Evolutionary conservation across 169 alveolate species (phyloP).

Genomic region (Haemoproteus tartakovskyi): DNA sequence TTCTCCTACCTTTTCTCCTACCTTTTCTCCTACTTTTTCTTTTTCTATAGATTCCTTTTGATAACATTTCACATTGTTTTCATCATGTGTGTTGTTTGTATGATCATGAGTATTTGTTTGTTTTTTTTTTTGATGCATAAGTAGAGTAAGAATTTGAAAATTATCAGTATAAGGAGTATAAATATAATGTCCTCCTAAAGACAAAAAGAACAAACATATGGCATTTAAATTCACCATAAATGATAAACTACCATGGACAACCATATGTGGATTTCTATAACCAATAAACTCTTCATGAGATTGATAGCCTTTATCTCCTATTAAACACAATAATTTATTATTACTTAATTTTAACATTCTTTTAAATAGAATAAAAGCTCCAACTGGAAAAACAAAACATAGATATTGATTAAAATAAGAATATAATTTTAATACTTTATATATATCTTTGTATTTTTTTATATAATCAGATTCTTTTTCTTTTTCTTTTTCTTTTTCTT

Average conservation of each 20-base stretch:
- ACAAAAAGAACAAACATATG: conserved; percentile 72
- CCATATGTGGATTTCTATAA: conserved; percentile 81
- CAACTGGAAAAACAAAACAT: conserved; percentile 80
- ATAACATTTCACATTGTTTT: too few relatives aligned
- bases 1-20: too few relatives aligned
- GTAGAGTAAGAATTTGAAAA: conserved; percentile 76
- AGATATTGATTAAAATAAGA: conserved; percentile 67
- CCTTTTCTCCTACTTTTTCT: too few relatives aligned
- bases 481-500: not conserved
- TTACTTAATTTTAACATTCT: conserved; percentile 69
- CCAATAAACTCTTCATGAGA: conserved; percentile 79
- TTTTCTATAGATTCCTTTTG: too few relatives aligned
- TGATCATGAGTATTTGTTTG: too few relatives aligned
- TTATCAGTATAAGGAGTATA: conserved; percentile 82
- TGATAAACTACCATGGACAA: conserved; percentile 83
- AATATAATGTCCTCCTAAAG: conserved; percentile 78
- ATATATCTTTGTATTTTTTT: conserved; percentile 64
- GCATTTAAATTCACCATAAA: conserved; percentile 85
- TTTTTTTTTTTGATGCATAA: conserved; percentile 26
- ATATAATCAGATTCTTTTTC: conserved; percentile 51
- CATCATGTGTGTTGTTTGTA: too few relatives aligned
- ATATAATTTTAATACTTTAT: conserved; percentile 69
- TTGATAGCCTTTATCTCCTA: conserved; percentile 85
- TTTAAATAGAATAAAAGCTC: conserved; percentile 77
- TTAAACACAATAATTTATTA: conserved; percentile 73